These are phyloP conservation scores for Obelidium mucronatum DNA, from an alignment of 192 early-diverging fungal species.

Conservation along the genomic window DNA sequence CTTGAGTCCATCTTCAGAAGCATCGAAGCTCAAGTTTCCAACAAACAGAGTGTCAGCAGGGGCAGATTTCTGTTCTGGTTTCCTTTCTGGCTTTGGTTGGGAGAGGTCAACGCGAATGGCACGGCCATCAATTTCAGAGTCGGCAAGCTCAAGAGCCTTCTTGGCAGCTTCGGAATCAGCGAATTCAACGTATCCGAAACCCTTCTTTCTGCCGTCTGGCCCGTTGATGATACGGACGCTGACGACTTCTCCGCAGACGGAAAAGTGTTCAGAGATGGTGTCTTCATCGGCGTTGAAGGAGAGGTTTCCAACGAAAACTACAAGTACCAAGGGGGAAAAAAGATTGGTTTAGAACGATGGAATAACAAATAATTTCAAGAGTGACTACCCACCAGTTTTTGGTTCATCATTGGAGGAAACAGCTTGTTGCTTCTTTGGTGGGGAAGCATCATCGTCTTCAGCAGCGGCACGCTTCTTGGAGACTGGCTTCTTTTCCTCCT, in stretches of 20 bases:
- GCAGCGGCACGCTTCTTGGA: constrained; percentile 41
- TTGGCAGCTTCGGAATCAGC: constrained; percentile 65
- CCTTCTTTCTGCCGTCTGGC: constrained; percentile 75
- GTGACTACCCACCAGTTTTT: not conserved
- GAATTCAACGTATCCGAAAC: constrained; percentile 94
- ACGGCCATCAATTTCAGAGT: constrained; percentile 84
- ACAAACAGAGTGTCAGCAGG: constrained; percentile 80
- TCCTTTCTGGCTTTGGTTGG: constrained; percentile 50
- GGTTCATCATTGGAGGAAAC: not conserved
- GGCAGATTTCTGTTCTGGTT: constrained; percentile 58
- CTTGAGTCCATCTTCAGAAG: constrained; percentile 70
- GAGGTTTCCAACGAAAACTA: constrained; percentile 75
- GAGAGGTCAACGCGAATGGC: constrained; percentile 80
- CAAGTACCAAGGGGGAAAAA: not conserved
- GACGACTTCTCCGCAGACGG: constrained; percentile 73
- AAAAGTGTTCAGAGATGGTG: constrained; percentile 65
- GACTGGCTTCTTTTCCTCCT: constrained; percentile 13
- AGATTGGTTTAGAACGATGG: too few species aligned
- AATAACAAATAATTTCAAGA: not conserved
- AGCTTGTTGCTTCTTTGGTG: constrained; percentile 32
- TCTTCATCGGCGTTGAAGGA: constrained; percentile 77
- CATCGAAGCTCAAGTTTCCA: constrained; percentile 77
- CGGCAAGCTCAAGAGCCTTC: constrained; percentile 72
- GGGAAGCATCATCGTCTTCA: not conserved
- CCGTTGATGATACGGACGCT: constrained; percentile 82